Base-by-base conservation (phyloP, 148 eudicot genomes). In the Selenicereus undatus region DNA sequence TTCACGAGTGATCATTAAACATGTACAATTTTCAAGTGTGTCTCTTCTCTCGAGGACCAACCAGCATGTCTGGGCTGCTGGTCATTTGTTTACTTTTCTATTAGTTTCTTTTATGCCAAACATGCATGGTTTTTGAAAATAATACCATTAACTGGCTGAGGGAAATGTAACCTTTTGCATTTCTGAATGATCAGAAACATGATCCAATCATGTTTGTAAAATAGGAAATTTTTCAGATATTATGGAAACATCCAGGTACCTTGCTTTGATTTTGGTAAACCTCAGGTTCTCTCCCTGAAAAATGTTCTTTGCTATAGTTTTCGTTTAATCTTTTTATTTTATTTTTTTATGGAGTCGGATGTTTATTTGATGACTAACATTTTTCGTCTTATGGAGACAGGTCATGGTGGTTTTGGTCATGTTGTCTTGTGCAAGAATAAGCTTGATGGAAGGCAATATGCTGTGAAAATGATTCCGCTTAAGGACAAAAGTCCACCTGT, bases 361-460 rank as follows among this genome's bases (percentile, higher is more conserved):
- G 30, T 66, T 66, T 66, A 66, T 66, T 66, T 0, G 17, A 48
- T 68, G 43, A 39, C 82, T 84, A 80, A 80, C 48, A 29, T 62
- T 21, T 50, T 75, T 81, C 42, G 50, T 32, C 68, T n/a, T 84
- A 51, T 72, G 78, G 75, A 51, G 84, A 69, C 85, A 96, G 99
- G 99, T 75, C 98, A 86, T 54, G 99, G 99, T 58, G 99, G 99
- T 65, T 96, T 93, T 77, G 99, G 99, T 69, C 95, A 91, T 80
- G 99, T 96, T 82, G 93, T 93, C 76, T 76, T 96, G 80, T 93
- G 99, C 94, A 92, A 91, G 84, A 96, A 96, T 87, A 96, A 96
- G 89, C 85, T 93, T 76, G 98, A 96, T 76, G 99, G 98, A 78
- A 89, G 99, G 86, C 97, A 93, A 60, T 96, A 96, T 85, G 99